Evolutionary conservation across 1,284 basidiomycete genomes (phyloP).

Genomic region (Meira nashicola): DNA sequence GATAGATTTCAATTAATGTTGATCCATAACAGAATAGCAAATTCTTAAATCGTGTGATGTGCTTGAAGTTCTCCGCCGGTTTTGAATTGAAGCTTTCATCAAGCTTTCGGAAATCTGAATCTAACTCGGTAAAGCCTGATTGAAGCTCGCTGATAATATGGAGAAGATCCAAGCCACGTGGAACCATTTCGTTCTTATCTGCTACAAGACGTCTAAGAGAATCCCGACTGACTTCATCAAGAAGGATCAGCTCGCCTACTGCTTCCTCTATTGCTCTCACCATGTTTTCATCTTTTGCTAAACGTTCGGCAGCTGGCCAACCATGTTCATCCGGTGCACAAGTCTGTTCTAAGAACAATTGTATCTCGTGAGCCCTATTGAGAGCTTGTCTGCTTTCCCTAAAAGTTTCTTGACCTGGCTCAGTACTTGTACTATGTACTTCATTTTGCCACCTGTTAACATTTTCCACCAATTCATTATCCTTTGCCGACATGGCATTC

Average conservation of each 20-base stretch:
- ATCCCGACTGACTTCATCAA: slow-evolving; percentile 39
- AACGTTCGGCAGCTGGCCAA: slow-evolving; percentile 42
- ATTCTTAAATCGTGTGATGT: slow-evolving; percentile 79
- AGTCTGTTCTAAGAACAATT: slow-evolving; percentile 22
- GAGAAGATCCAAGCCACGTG: slow-evolving; percentile 38
- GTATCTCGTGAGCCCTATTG: slow-evolving; percentile 21
- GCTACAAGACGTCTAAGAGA: slow-evolving; percentile 32
- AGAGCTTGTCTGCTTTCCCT: slow-evolving; percentile 28
- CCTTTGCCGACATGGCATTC: slow-evolving; percentile 22
- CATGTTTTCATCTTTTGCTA: slow-evolving; percentile 11
- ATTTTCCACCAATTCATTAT: slow-evolving; percentile 31
- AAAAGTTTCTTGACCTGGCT: slow-evolving; percentile 35
- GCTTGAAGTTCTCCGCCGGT: slow-evolving; percentile 69
- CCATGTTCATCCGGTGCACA: slow-evolving; percentile 39
- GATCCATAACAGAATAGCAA: slow-evolving; percentile 91
- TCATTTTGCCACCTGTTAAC: slow-evolving; percentile 28
- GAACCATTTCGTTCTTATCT: slow-evolving; percentile 48
- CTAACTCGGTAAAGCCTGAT: slow-evolving; percentile 46
- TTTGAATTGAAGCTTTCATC: slow-evolving; percentile 37
- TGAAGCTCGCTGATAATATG: slow-evolving; percentile 50
- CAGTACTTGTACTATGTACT: slow-evolving; percentile 30
- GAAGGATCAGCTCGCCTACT: slow-evolving; percentile 30
- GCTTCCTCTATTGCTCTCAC: slow-evolving; percentile 23
- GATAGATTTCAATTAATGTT: slow-evolving; percentile 81
- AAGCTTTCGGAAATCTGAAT: slow-evolving; percentile 29